Conservation (phyloP, 106 monocot species). For the Vanilla planifolia region DNA sequence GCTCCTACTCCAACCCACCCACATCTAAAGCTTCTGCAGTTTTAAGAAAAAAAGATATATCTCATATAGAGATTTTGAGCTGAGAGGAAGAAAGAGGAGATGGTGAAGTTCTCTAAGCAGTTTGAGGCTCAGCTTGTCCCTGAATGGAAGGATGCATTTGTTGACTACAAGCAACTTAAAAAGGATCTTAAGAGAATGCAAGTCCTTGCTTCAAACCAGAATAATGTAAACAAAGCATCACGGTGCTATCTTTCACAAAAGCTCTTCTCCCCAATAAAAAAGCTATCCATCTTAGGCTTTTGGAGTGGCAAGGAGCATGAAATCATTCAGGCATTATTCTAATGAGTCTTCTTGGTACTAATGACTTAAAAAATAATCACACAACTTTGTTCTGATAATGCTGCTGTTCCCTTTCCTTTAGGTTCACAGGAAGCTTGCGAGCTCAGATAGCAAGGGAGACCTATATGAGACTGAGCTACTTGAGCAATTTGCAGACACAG, state of each 20-base stretch:
- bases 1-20: constrained; percentile 12
- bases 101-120: constrained; percentile 99
- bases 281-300: constrained; percentile 35
- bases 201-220: constrained; percentile 6
- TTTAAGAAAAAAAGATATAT: background rate
- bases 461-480: constrained; percentile 86
- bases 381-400: constrained; percentile 5
- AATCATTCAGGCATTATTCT: constrained; percentile 59
- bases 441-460: constrained; percentile 72
- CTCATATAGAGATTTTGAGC: background rate
- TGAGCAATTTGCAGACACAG: constrained; percentile 54
- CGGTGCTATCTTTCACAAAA: constrained; percentile 21
- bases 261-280: constrained; percentile 41
- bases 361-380: background rate
- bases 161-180: constrained; percentile 91
- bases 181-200: constrained; percentile 90
- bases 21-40: background rate
- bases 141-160: constrained; percentile 99
- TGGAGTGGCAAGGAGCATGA: constrained; percentile 36
- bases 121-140: constrained; percentile 94
- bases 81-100: constrained; percentile 12
- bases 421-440: constrained; percentile 81
- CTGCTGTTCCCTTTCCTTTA: constrained; percentile 12
- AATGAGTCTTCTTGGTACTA: background rate
- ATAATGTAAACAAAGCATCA: constrained; percentile 3